Conservation (phyloP, 345 rosid genomes). For the Aethionema arabicum region DNA sequence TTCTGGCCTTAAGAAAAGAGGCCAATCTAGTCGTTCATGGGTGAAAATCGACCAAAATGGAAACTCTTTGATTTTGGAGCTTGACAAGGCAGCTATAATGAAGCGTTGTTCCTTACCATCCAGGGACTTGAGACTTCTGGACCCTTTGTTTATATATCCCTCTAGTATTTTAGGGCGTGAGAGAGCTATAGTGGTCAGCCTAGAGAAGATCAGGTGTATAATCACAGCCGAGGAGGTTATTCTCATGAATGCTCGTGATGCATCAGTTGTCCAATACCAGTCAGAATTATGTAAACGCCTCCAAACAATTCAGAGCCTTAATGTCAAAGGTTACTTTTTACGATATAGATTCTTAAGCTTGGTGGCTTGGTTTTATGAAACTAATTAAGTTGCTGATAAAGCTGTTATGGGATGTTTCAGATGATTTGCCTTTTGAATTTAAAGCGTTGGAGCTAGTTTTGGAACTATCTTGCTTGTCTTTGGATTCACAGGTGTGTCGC, state of each 20-base stretch:
- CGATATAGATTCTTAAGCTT: neutral
- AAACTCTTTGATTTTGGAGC: conserved; percentile 59
- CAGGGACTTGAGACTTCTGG: conserved; percentile 87
- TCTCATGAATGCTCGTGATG: conserved; percentile 86
- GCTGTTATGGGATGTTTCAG: conserved; percentile 48
- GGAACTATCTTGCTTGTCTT: conserved; percentile 83
- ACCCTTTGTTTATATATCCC: conserved; percentile 93
- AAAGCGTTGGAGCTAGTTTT: conserved; percentile 90
- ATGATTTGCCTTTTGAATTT: conserved; percentile 96
- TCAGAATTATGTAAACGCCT: conserved; percentile 85
- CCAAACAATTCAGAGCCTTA: conserved; percentile 57
- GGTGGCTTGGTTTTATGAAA: neutral
- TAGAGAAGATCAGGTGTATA: conserved; percentile 90
- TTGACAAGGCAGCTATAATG: conserved; percentile 87
- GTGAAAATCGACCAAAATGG: conserved; percentile 80
- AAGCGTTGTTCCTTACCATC: conserved; percentile 90
- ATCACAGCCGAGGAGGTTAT: conserved; percentile 93
- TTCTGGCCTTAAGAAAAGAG: conserved; percentile 75
- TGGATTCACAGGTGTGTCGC: conserved; percentile 77
- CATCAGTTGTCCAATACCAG: conserved; percentile 66
- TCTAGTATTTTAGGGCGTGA: conserved; percentile 88
- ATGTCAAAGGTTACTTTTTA: conserved; percentile 42
- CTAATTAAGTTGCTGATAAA: conserved; percentile 25
- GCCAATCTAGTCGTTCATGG: conserved; percentile 90
- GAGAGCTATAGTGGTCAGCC: conserved; percentile 89